phyloP scores from a whole-genome alignment of 768 basidiomycete species.

The Boletus rubropictus region DNA sequence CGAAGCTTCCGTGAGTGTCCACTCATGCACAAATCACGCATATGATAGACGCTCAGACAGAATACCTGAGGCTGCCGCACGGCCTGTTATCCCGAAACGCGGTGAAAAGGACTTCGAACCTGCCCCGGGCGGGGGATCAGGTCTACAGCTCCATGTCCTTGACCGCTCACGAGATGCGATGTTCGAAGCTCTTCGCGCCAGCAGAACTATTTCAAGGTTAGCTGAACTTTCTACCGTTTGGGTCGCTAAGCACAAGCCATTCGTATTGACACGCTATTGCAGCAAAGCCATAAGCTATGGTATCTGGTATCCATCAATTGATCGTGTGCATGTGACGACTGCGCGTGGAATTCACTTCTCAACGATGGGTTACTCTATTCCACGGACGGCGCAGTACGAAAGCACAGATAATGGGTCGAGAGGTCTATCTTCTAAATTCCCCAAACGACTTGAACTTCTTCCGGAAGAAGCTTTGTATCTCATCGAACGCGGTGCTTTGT shows the following conservation, averaged over 20 bases:
- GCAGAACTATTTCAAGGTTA: conserved; percentile 72
- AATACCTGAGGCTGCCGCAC: conserved; percentile 27
- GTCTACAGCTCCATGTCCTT: conserved; percentile 75
- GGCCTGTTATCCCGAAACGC: conserved; percentile 85
- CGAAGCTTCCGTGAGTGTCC: conserved; percentile 56
- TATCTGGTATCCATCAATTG: conserved; percentile 66
- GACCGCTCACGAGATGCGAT: conserved; percentile 79
- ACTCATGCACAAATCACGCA: not conserved
- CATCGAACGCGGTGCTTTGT: conserved; percentile 82
- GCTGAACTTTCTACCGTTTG: conserved; percentile 11
- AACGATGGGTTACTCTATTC: conserved; percentile 74
- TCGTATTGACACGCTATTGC: not conserved
- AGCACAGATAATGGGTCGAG: conserved; percentile 16
- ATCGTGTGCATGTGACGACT: conserved; percentile 62
- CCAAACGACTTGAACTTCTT: conserved; percentile 75
- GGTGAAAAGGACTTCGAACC: conserved; percentile 99
- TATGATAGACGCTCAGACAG: conserved; percentile 11
- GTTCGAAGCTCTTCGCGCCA: conserved; percentile 73
- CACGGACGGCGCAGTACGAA: conserved; percentile 37
- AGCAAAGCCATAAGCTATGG: conserved; percentile 80
- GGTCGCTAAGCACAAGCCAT: not conserved
- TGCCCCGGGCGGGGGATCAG: conserved; percentile 52
- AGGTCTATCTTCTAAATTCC: conserved; percentile 32
- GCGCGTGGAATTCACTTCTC: conserved; percentile 80
- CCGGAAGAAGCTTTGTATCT: conserved; percentile 96